Evolutionary conservation across 2,329 filamentous ascomycete genomes (phyloP).

Genomic region (Trichoderma gracile): DNA sequence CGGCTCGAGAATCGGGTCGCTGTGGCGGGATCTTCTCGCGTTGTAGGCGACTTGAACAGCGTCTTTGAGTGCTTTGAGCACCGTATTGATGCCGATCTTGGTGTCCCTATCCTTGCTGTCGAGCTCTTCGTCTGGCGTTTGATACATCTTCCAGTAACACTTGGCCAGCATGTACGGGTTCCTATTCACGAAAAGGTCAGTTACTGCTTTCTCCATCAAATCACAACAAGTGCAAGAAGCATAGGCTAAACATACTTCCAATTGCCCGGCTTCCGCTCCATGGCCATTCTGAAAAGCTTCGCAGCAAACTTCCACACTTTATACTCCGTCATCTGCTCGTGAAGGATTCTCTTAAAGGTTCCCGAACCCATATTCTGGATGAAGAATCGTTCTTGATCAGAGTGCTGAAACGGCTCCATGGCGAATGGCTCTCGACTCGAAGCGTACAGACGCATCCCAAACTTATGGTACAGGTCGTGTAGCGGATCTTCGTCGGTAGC

Average conservation of each 20-base stretch:
- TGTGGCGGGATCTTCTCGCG: constrained; percentile 57
- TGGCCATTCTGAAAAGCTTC: constrained; percentile 57
- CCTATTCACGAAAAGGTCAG: constrained; percentile 34
- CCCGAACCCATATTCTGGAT: constrained; percentile 53
- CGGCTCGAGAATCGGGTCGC: constrained; percentile 82
- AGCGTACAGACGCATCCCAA: constrained; percentile 62
- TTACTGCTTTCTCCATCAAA: neutral
- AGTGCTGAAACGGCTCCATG: constrained; percentile 61
- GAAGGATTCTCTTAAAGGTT: constrained; percentile 54
- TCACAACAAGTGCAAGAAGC: neutral
- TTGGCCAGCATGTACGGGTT: constrained; percentile 63
- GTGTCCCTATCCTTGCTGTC: constrained; percentile 45
- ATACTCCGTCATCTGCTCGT: constrained; percentile 59
- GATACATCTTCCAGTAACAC: constrained; percentile 65
- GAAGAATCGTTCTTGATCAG: constrained; percentile 58
- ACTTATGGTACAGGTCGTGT: constrained; percentile 61
- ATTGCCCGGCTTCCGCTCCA: constrained; percentile 54
- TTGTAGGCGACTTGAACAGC: constrained; percentile 53
- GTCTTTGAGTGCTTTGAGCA: constrained; percentile 54
- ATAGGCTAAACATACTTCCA: constrained; percentile 53
- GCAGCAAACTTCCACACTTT: constrained; percentile 64
- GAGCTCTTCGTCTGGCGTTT: constrained; percentile 48
- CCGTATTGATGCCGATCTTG: constrained; percentile 38
- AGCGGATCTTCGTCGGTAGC: constrained; percentile 53
- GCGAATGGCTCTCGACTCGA: constrained; percentile 63